Percentiles rank a stretch among this genome's conserved stretches.
phyloP scores from a whole-genome alignment of 2,329 filamentous ascomycete genomes.

The Claviceps africana region DNA sequence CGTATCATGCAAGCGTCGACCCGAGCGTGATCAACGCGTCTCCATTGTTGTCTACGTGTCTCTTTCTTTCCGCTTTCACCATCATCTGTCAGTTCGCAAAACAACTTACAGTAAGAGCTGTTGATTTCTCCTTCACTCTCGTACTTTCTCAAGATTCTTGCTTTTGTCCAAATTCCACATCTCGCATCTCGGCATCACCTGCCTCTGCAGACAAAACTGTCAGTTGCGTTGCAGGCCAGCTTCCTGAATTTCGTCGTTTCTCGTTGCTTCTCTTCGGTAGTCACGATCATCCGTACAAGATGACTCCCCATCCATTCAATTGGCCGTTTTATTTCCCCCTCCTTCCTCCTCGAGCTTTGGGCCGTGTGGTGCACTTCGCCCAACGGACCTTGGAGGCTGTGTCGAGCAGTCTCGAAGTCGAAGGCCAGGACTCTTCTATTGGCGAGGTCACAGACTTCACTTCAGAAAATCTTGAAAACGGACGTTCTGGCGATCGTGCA shows the following conservation, averaged over 20 bases:
- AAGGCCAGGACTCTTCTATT: neutral
- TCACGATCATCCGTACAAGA: slow-evolving; percentile 1
- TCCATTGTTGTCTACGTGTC: neutral
- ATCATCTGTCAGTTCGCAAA: neutral
- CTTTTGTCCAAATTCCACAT: neutral
- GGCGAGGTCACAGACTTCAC: neutral
- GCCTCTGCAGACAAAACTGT: neutral
- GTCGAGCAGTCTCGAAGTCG: neutral
- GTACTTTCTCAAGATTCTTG: neutral
- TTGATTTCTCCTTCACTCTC: neutral
- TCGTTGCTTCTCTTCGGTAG: neutral
- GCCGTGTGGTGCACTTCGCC: neutral
- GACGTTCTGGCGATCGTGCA: neutral
- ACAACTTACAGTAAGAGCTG: slow-evolving; percentile 3
- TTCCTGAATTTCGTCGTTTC: neutral
- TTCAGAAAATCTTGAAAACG: neutral
- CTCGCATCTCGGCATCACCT: neutral
- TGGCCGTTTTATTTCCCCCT: neutral
- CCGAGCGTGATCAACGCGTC: neutral
- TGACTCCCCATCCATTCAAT: neutral
- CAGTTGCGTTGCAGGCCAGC: neutral
- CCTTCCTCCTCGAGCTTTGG: slow-evolving; percentile 1
- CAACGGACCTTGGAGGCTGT: neutral
- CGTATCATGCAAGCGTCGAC: neutral
- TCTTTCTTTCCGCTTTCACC: slow-evolving; percentile 1